Evolutionary conservation across 345 rosid genomes (phyloP).

Genomic region (Eucalyptus sp.): DNA sequence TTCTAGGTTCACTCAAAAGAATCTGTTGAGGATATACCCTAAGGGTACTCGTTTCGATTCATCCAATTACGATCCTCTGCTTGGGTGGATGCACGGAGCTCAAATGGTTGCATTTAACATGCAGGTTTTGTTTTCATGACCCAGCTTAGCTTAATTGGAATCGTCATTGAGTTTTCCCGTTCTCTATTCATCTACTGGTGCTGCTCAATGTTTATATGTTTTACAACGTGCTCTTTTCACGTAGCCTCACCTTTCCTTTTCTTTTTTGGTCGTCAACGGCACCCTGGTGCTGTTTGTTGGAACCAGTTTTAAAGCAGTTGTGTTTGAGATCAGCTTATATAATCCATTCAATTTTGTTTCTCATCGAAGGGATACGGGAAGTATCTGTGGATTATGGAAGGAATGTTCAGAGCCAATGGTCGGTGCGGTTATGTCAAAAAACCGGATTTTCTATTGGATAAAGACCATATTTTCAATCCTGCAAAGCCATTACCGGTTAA

Average conservation of each 20-base stretch:
- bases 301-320: background rate
- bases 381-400: conserved; percentile 72
- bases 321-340: background rate
- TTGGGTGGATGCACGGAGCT: conserved; percentile 94
- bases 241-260: background rate
- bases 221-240: background rate
- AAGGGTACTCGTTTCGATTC: conserved; percentile 61
- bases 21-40: conserved; percentile 68
- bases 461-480: conserved; percentile 33
- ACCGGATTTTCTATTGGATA: conserved; percentile 40
- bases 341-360: background rate
- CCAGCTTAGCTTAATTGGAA: background rate
- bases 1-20: conserved; percentile 62
- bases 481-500: conserved; percentile 3
- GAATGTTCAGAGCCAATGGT: conserved; percentile 79
- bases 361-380: conserved; percentile 46
- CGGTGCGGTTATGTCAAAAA: conserved; percentile 79
- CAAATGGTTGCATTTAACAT: conserved; percentile 98
- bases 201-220: background rate
- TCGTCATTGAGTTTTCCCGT: background rate
- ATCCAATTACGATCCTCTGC: conserved; percentile 70
- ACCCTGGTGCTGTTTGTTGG: background rate
- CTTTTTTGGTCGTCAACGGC: background rate
- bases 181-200: background rate
- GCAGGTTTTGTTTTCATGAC: conserved; percentile 43